Base-by-base conservation (phyloP, 1,284 basidiomycete genomes). In the Boletus semigastroideus region DNA sequence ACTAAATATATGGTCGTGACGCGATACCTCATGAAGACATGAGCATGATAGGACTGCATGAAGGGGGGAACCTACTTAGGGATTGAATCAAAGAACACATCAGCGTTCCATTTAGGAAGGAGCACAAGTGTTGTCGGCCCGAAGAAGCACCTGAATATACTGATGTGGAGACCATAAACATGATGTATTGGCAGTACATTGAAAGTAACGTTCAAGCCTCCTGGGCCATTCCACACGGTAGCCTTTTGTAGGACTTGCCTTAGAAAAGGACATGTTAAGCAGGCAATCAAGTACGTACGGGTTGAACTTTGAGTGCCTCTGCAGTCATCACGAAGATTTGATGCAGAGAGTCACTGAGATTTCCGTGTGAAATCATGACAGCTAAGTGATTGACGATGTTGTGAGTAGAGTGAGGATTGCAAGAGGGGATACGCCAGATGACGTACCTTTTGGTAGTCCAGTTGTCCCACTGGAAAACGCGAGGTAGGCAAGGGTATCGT, bases 391-490 rank as follows among this genome's bases (percentile, higher is more conserved):
- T 31, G 39, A 40, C 5, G 19, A 46, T 48, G 11, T 13, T 16
- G 14, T 12, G 19, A 22, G 20, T 36, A 22, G 10, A 3, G 10
- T 6, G 3, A 13, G 27, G 1, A 11, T 11, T 33, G n/a, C 8
- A 34, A 40, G 31, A 13, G 11, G 16, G 20, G n/a, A 14, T 48
- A 20, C 7, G 16, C 9, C 10, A 14, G 25, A 36, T 8, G 6
- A 46, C 64, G 44, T 31, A 86, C 87, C 87, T 78, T 90, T 90
- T 0, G 88, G 87, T 4, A 84, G 69, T 2, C 88, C 88, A 52
- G 78, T 88, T 1, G 88, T 90, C 30, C 87, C 88, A 58, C 87
- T 90, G 1, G 87, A 90, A 61, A 89, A 89, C 0, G 86, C 68
- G 1, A 91, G 70, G 65, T 90, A 88, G 1, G 86, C 87, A 1